Evolutionary conservation across 1,139 yeast genomes (phyloP).

Genomic region (Taphrina sp.): DNA sequence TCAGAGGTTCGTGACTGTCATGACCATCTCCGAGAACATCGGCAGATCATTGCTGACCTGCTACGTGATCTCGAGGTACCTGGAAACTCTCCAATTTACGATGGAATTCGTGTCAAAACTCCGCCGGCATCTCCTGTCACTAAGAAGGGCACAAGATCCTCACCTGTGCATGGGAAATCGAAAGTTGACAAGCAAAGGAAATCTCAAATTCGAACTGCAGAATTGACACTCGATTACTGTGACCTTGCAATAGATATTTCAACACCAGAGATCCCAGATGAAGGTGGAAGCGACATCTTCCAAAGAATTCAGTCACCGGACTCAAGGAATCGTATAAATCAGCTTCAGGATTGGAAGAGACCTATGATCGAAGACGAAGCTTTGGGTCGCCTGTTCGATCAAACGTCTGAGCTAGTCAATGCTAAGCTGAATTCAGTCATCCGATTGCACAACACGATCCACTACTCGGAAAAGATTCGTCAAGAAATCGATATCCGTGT

Average conservation of each 20-base stretch:
- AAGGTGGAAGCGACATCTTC: slow-evolving; percentile 38
- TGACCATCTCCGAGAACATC: slow-evolving; percentile 73
- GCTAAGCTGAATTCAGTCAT: slow-evolving; percentile 73
- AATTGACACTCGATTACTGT: slow-evolving; percentile 63
- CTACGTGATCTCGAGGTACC: slow-evolving; percentile 36
- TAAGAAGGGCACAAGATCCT: neutral
- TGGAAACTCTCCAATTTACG: neutral
- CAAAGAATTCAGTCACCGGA: slow-evolving; percentile 44
- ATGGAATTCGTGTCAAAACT: neutral
- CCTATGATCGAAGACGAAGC: slow-evolving; percentile 50
- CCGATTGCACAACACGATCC: slow-evolving; percentile 71
- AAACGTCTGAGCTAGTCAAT: slow-evolving; percentile 61
- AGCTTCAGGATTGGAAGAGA: slow-evolving; percentile 57
- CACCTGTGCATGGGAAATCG: slow-evolving; percentile 11
- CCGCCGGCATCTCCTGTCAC: neutral
- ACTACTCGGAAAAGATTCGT: slow-evolving; percentile 76
- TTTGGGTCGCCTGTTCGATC: slow-evolving; percentile 54
- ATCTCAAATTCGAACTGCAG: slow-evolving; percentile 50
- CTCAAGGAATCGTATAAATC: slow-evolving; percentile 72
- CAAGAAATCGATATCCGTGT: slow-evolving; percentile 77
- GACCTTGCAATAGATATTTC: slow-evolving; percentile 74
- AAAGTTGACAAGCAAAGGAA: slow-evolving; percentile 15
- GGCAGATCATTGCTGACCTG: slow-evolving; percentile 52
- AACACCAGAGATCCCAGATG: slow-evolving; percentile 48
- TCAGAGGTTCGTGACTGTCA: slow-evolving; percentile 76